Evolutionary conservation across 75 land plant species (phyloP).

Genomic region (Chamaecyparis obtusa): DNA sequence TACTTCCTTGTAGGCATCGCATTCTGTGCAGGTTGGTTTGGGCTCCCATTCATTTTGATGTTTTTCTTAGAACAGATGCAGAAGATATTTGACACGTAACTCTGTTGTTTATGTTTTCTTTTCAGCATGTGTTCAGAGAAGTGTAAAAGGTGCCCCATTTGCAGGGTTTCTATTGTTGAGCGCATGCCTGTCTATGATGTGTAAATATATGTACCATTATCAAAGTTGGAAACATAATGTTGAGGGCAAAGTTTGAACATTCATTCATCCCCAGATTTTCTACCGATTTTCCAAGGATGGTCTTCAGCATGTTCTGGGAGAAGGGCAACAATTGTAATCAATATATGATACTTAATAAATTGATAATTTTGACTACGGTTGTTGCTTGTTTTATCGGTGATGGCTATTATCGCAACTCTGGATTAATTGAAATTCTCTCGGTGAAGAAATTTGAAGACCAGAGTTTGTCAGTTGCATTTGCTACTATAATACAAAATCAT

Average conservation of each 20-base stretch:
- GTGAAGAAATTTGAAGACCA: not conserved
- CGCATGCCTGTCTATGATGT: conserved; percentile 76
- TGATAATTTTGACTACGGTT: not conserved
- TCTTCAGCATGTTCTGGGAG: not conserved
- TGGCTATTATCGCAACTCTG: not conserved
- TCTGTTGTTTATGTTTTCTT: not conserved
- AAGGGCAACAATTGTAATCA: not conserved
- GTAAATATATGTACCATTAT: conserved; percentile 12
- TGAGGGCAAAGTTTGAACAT: conserved; percentile 4
- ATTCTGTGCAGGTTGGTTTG: conserved; percentile 76
- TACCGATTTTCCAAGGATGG: not conserved
- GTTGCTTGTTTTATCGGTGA: not conserved
- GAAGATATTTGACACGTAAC: not conserved
- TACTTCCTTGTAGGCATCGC: conserved; percentile 91
- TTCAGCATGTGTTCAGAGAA: conserved; percentile 66
- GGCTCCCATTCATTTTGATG: not conserved
- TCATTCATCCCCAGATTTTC: not conserved
- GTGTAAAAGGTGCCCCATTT: conserved; percentile 80
- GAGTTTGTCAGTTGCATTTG: not conserved
- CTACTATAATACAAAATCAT: not conserved
- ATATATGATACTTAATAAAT: not conserved
- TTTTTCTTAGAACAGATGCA: not conserved
- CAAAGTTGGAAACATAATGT: not conserved
- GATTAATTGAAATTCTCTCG: not conserved
- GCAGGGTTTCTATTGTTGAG: conserved; percentile 62